Conservation (phyloP, 1,284 basidiomycete species). For the Malassezia restricta region DNA sequence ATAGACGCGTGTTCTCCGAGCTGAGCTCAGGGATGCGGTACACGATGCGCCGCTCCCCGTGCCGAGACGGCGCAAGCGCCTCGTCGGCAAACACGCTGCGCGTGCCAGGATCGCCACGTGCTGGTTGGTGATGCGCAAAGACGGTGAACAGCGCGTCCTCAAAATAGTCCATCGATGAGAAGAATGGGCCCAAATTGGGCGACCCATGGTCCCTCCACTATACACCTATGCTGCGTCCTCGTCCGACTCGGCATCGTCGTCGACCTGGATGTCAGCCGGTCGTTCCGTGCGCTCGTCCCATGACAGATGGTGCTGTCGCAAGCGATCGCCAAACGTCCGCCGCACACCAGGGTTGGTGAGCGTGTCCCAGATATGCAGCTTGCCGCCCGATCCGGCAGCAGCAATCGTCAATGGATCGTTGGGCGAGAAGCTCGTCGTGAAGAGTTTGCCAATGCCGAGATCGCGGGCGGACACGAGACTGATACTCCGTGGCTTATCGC, state of each 20-base stretch:
- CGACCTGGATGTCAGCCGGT: conserved; percentile 5
- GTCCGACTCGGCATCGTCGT: conserved; percentile 14
- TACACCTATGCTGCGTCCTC: conserved; percentile 9
- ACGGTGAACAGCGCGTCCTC: conserved; percentile 34
- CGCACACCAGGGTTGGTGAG: conserved; percentile 45
- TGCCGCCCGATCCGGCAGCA: conserved; percentile 82
- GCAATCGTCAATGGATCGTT: conserved; percentile 88
- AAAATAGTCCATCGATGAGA: conserved; percentile 18
- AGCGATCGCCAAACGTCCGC: conserved; percentile 45
- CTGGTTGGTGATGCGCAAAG: conserved; percentile 34
- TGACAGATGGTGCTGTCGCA: conserved; percentile 15
- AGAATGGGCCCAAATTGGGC: too few relatives aligned
- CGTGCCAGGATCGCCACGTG: conserved; percentile 33
- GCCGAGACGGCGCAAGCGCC: conserved; percentile 16
- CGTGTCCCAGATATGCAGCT: conserved; percentile 81
- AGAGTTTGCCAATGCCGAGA: conserved; percentile 91
- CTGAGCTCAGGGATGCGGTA: conserved; percentile 26
- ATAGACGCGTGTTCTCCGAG: conserved; percentile 29
- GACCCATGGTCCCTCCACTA: too few relatives aligned
- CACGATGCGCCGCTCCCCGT: conserved; percentile 2
- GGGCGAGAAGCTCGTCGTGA: conserved; percentile 77
- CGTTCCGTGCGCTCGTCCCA: conserved; percentile 1
- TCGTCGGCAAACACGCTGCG: conserved; percentile 18
- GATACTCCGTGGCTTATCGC: conserved; percentile 48
- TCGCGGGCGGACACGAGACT: conserved; percentile 78